Evolutionary conservation across 2,329 filamentous ascomycete species (phyloP), one percentile per base, ranked within the genome.

Genomic region (Aspergillus pseudonomiae): DNA sequence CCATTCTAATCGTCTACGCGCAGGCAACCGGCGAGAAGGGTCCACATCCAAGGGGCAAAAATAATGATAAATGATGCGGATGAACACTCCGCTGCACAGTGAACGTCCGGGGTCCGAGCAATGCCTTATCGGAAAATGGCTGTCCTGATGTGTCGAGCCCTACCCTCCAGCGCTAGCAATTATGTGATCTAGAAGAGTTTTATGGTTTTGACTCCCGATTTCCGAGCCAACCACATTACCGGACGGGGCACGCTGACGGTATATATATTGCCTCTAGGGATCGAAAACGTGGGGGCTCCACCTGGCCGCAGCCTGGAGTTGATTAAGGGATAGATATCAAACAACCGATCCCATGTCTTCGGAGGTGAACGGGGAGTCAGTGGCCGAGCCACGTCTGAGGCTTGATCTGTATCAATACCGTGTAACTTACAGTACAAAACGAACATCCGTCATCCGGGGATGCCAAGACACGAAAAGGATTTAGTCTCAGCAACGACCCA

Each of bases 401-500:
- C 12, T 9, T 10, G 16, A 14, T 11, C 30, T 36, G 53, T 61
- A 59, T 56, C 16, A 24, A 50, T 62, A 64, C 59, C 3, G 11
- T 7, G 2, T 26, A 34, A 55, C 12, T 59, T 5, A 30, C 30
- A 6, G 4, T 48, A 19, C 43, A 16, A 24, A 14, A 26, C 53
- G 39, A 64, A 64, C 59, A 55, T 64, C 63, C 63, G 63, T 34
- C 63, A 59, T 64, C 63, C 63, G 63, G 16, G n/a, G 2, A 2
- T 55, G 59, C 54, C 36, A 55, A 48, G 60, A 54, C 3, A 2
- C 14, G 7, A 10, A 16, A n/a, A n/a, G 4, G 12, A n/a, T 32
- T 5, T 19, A 9, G 34, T 12, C 34, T 7, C 59, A 58, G 39
- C 52, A 48, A 41, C 39, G 3, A n/a, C 6, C 16, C 39, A 7